Evolutionary conservation across 2,329 filamentous ascomycete genomes (phyloP).

Genomic region (Apiospora hydei): DNA sequence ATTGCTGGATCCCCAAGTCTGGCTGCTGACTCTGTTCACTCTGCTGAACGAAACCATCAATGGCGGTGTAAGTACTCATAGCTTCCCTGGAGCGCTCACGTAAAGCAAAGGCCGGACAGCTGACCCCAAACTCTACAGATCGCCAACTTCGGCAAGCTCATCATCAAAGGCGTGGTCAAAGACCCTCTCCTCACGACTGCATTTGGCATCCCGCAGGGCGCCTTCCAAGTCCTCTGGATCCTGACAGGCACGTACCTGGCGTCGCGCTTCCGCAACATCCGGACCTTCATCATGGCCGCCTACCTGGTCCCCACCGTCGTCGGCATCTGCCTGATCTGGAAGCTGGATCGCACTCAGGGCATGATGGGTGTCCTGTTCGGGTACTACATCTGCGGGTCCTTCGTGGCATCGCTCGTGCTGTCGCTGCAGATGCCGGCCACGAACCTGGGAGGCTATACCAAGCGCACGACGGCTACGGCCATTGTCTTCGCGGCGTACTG

Average conservation of each 20-base stretch:
- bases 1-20: constrained; percentile 51
- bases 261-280: constrained; percentile 55
- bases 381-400: constrained; percentile 58
- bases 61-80: constrained; percentile 45
- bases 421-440: constrained; percentile 59
- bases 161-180: constrained; percentile 57
- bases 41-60: constrained; percentile 62
- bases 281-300: constrained; percentile 59
- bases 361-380: constrained; percentile 57
- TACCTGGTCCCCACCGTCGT: constrained; percentile 60
- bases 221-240: constrained; percentile 61
- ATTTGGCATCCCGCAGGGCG: constrained; percentile 61
- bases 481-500: constrained; percentile 56
- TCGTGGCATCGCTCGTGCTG: constrained; percentile 59
- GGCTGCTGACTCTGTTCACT: constrained; percentile 52
- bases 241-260: constrained; percentile 60
- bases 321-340: constrained; percentile 58
- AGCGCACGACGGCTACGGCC: constrained; percentile 53
- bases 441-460: constrained; percentile 57
- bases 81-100: no score
- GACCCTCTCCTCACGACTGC: constrained; percentile 56
- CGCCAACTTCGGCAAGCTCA: constrained; percentile 62
- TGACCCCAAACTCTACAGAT: constrained; percentile 33
- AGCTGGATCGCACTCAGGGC: constrained; percentile 48
- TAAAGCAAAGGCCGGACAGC: not conserved